Conservation (phyloP, 495 filamentous ascomycete species). For the Hyphodiscus hymeniophilus region DNA sequence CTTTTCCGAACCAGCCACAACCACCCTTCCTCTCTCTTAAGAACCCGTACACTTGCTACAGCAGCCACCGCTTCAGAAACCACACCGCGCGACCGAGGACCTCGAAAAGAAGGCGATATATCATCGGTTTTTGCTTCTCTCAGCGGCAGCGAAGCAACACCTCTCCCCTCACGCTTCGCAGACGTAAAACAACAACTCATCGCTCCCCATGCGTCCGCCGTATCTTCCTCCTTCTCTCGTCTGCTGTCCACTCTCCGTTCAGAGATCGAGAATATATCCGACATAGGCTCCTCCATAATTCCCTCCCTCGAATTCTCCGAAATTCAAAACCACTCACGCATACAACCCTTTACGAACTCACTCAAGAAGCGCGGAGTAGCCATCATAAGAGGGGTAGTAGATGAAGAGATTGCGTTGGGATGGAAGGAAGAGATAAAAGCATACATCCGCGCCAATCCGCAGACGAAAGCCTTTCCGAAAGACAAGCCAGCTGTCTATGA, state of each 20-base stretch:
- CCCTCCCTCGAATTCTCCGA: conserved; percentile 43
- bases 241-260: conserved; percentile 47
- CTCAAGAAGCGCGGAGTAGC: conserved; percentile 42
- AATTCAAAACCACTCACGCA: conserved; percentile 1
- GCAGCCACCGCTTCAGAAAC: neutral
- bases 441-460: conserved; percentile 54
- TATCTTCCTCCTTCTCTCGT: conserved; percentile 63
- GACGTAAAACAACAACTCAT: conserved; percentile 60
- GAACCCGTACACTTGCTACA: neutral
- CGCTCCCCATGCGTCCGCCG: conserved; percentile 46
- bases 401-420: conserved; percentile 46
- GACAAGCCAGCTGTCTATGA: conserved; percentile 69
- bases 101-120: conserved; percentile 57
- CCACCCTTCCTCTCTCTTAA: neutral
- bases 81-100: neutral
- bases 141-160: conserved; percentile 51
- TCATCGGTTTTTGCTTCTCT: conserved; percentile 78
- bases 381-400: conserved; percentile 54
- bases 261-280: conserved; percentile 43
- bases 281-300: conserved; percentile 35
- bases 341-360: neutral
- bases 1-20: conserved; percentile 2
- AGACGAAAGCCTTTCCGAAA: conserved; percentile 42
- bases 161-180: conserved; percentile 64
- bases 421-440: conserved; percentile 49